Percentiles rank a stretch among this genome's conserved stretches.
These are phyloP conservation scores for Anethum foeniculum DNA, from an alignment of 140 eudicot genomes.

Conservation along the genomic window DNA sequence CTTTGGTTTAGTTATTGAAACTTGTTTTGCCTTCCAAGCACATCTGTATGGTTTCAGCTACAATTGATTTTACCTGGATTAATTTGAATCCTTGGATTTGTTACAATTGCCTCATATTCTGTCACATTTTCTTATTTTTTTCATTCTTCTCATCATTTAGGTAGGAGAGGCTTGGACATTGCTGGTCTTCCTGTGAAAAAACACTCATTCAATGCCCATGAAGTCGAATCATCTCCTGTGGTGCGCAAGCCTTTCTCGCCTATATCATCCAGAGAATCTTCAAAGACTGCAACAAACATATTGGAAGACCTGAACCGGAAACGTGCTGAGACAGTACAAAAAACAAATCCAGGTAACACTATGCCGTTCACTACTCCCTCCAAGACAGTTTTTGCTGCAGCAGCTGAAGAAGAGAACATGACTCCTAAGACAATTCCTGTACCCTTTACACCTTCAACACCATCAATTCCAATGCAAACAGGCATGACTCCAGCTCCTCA, in stretches of 20 bases:
- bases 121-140: not conserved
- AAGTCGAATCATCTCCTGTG: constrained; percentile 34
- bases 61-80: not conserved
- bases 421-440: constrained; percentile 38
- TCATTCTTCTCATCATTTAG: constrained; percentile 26
- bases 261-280: constrained; percentile 61
- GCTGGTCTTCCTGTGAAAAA: constrained; percentile 55
- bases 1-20: not conserved
- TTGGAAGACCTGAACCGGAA: constrained; percentile 53
- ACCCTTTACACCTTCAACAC: constrained; percentile 38
- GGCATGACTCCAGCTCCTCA: constrained; percentile 55
- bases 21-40: not conserved
- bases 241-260: constrained; percentile 85
- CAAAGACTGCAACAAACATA: constrained; percentile 35
- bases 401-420: constrained; percentile 51
- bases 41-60: not conserved
- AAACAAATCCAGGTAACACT: constrained; percentile 29
- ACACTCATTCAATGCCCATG: constrained; percentile 38
- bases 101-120: not conserved
- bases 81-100: not conserved
- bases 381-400: constrained; percentile 30
- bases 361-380: constrained; percentile 59
- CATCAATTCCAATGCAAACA: constrained; percentile 75
- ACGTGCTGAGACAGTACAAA: constrained; percentile 42
- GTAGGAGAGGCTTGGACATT: constrained; percentile 73